Evolutionary conservation across 148 eudicot genomes (phyloP).

Genomic region (Amaranthus hypochondriacus): DNA sequence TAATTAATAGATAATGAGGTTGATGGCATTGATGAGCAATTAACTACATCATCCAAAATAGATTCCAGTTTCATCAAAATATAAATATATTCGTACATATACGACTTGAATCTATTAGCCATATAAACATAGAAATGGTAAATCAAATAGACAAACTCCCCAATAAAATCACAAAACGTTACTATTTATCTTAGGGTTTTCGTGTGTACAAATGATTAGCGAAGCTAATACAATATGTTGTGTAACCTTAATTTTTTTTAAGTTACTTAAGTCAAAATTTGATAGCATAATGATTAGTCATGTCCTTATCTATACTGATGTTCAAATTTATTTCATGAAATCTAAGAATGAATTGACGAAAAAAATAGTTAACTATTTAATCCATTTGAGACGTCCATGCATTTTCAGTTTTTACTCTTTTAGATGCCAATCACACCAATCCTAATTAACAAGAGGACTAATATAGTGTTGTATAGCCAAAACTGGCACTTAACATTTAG

Average conservation of each 20-base stretch:
- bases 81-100: no score
- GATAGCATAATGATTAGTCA: background rate
- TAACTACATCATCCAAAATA: no score
- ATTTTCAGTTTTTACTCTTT: background rate
- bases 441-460: background rate
- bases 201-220: no score
- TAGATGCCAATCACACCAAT: background rate
- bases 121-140: no score
- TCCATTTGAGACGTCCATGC: background rate
- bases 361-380: no score
- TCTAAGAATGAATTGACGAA: background rate
- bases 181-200: no score
- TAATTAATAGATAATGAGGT: no score
- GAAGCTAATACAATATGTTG: background rate
- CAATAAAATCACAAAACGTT: no score
- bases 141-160: no score
- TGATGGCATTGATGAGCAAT: no score
- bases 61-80: no score
- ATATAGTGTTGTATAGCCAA: background rate
- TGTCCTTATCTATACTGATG: background rate
- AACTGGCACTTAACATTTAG: background rate
- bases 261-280: background rate
- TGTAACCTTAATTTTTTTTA: background rate
- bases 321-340: background rate
- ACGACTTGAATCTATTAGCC: no score